phyloP scores from a whole-genome alignment of 192 early-diverging fungal genomes.

The Backusella tarrabulga region DNA sequence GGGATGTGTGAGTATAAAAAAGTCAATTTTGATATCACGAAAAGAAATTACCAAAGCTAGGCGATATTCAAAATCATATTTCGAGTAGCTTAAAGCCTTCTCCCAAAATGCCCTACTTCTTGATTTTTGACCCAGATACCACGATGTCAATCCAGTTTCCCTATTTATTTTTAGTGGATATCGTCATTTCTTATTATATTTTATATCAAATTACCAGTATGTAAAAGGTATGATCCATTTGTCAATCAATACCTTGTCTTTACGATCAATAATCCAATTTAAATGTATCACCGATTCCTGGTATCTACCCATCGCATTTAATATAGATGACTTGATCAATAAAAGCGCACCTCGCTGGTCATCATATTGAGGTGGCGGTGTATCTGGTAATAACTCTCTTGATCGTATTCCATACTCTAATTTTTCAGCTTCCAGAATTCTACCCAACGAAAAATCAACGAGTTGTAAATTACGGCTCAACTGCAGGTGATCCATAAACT shows the following conservation, averaged over 20 bases:
- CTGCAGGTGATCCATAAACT: conserved; percentile 39
- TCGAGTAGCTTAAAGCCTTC: conserved; percentile 36
- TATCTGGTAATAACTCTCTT: conserved; percentile 28
- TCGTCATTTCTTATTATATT: neutral
- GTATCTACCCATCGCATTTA: conserved; percentile 42
- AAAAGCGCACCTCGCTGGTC: conserved; percentile 43
- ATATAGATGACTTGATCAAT: conserved; percentile 48
- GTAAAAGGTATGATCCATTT: conserved; percentile 53
- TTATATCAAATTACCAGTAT: conserved; percentile 39
- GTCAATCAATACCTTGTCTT: conserved; percentile 40
- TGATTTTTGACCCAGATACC: conserved; percentile 34
- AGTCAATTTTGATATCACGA: too few relatives aligned
- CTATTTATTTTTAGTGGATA: neutral
- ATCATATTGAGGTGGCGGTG: conserved; percentile 33
- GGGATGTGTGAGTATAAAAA: neutral
- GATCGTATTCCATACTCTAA: conserved; percentile 33
- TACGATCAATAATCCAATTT: conserved; percentile 50
- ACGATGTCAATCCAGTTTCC: conserved; percentile 49
- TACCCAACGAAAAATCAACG: conserved; percentile 20
- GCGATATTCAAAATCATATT: conserved; percentile 55
- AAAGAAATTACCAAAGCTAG: conserved; percentile 25
- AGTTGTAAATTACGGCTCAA: conserved; percentile 18
- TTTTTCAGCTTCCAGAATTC: conserved; percentile 30
- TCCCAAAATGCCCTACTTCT: conserved; percentile 44
- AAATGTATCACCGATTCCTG: conserved; percentile 40